Base-by-base conservation (phyloP, 1,284 basidiomycete species). In the Leccinum pachyderme region DNA sequence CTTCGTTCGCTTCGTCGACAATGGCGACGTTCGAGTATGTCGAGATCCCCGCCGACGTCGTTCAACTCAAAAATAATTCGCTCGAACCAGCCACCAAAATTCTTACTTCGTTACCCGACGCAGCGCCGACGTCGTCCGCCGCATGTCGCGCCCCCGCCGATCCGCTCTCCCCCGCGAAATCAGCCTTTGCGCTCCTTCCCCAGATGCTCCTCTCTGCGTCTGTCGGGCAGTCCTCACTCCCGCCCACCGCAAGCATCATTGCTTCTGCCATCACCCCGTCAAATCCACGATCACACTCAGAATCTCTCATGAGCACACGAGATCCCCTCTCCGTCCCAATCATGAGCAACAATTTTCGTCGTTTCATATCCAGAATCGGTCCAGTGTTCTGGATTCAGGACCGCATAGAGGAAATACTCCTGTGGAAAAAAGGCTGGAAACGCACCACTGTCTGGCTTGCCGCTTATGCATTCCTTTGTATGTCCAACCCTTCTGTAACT, bases 381-480 rank as follows among this genome's bases (percentile, higher is more conserved):
- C 83, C 86, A 0, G 72, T 89, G 6, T 91, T 90, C 61, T 91
- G 89, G 89, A 59, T 91, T 12, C 87, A 89, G 70, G 89, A 91
- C 63, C 73, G 89, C 2, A 62, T 86, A 18, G 89, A 91, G 64
- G 89, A 91, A 69, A 77, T 89, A 15, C 52, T 91, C 2, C 71
- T 86, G 57, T 91, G 89, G 89, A 83, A 78, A 68, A 76, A 77
- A 52, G 87, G 87, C 0, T 83, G 81, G 82, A 80, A 78, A 63
- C 75, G 81, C 39, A 91, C 89, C 0, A 60, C 73, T 9, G 77
- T 80, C 1, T 91, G 87, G 84, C 82, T 90, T 70, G 76, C 79
- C 1, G 77, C 71, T 0, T 91, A 89, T 63, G 79, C 79, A 0
- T 87, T 90, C 62, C 65, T 91, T 22, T 91, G 89, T 89, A 50